These are phyloP conservation scores for Backusella luteola DNA, from an alignment of 192 early-diverging fungal species.

Conservation along the genomic window DNA sequence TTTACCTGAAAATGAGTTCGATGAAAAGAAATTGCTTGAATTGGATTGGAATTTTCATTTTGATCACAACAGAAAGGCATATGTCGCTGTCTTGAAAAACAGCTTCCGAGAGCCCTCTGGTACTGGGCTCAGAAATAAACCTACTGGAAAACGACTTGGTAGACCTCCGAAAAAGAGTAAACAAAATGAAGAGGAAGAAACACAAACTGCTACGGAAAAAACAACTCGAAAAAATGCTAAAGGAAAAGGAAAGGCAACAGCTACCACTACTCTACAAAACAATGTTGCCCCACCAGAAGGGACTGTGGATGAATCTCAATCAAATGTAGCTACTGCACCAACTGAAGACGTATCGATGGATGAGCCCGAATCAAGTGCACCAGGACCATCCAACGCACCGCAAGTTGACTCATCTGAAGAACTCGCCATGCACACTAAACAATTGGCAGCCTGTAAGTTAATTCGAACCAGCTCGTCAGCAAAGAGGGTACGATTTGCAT, in stretches of 20 bases:
- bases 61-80: not conserved
- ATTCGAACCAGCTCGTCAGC: not conserved
- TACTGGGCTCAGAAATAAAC: not conserved
- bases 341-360: not conserved
- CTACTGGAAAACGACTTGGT: not conserved
- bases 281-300: not conserved
- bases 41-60: not conserved
- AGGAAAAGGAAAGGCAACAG: not conserved
- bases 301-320: not conserved
- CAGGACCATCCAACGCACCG: not conserved
- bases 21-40: not conserved
- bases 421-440: not conserved
- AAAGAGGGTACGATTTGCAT: not conserved
- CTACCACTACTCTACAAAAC: not conserved
- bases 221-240: not conserved
- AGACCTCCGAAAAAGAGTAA: not conserved
- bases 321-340: not conserved
- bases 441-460: not conserved
- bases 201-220: not conserved
- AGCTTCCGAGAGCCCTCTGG: not conserved
- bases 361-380: not conserved
- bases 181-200: not conserved
- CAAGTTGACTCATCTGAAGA: not conserved
- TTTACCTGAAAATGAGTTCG: not conserved
- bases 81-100: not conserved